These are phyloP conservation scores for Acacia confusa DNA, from an alignment of 306 rosid species.

Conservation along the genomic window DNA sequence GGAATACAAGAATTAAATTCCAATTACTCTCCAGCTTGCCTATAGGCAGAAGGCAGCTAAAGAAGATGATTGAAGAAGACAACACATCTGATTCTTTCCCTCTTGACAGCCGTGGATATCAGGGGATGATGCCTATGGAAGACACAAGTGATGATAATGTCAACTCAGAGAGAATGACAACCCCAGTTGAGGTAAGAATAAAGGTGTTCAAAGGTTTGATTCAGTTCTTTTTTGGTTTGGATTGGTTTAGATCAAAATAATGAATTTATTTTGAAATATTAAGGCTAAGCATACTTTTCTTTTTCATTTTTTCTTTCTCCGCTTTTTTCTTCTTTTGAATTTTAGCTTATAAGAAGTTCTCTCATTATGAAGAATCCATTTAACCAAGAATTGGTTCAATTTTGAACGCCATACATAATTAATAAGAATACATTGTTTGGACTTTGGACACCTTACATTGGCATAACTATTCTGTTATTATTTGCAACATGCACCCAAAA, in stretches of 20 bases:
- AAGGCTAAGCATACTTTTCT: not conserved
- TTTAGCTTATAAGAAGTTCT: not conserved
- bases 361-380: not conserved
- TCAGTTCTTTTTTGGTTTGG: not conserved
- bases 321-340: no score
- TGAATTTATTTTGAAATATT: not conserved
- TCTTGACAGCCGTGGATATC: no score
- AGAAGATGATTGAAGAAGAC: not conserved
- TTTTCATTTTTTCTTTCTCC: not conserved
- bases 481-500: not conserved
- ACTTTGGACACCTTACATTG: not conserved
- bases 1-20: no score
- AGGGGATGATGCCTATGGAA: not conserved
- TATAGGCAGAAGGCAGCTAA: not conserved
- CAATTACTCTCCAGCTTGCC: no score
- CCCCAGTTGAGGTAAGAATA: not conserved
- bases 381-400: not conserved
- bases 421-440: not conserved
- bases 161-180: not conserved
- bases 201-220: not conserved
- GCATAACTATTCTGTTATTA: not conserved
- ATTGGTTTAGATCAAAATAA: not conserved
- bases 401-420: not conserved
- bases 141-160: not conserved
- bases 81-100: not conserved